Evolutionary conservation across 345 rosid species (phyloP).

Genomic region (Laguncularia racemosa): DNA sequence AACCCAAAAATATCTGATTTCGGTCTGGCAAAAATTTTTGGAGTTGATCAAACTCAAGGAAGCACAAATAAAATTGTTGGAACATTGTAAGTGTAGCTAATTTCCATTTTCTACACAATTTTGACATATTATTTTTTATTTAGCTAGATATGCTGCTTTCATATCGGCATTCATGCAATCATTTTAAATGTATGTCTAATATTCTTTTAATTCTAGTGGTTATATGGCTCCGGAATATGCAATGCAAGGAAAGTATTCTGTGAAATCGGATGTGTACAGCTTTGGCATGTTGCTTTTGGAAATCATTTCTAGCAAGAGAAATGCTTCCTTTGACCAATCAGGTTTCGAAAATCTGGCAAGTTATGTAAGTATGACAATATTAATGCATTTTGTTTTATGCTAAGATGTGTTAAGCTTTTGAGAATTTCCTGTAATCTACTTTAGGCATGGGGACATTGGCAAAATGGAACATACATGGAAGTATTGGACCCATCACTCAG

Average conservation of each 20-base stretch:
- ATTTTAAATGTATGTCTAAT: no score
- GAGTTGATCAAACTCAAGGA: slow-evolving; percentile 13
- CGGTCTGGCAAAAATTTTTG: slow-evolving; percentile 25
- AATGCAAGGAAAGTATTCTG: slow-evolving; percentile 21
- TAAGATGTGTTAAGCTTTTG: not conserved
- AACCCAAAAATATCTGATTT: slow-evolving; percentile 32
- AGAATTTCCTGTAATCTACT: not conserved
- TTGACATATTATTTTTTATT: no score
- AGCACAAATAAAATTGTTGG: slow-evolving; percentile 22
- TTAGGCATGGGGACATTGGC: slow-evolving; percentile 23
- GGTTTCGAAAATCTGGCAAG: no score
- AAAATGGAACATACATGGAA: slow-evolving; percentile 7
- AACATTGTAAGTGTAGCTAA: slow-evolving; percentile 19
- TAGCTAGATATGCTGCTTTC: no score
- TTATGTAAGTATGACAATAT: not conserved
- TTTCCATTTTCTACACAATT: no score
- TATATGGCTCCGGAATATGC: slow-evolving; percentile 40
- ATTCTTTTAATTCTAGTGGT: slow-evolving; percentile 16
- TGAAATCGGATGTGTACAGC: slow-evolving; percentile 33
- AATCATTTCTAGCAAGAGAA: slow-evolving; percentile 29
- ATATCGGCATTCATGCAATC: no score
- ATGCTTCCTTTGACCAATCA: slow-evolving; percentile 14
- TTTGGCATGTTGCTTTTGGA: slow-evolving; percentile 21
- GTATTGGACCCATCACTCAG: slow-evolving; percentile 12
- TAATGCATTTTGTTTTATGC: not conserved